Base-by-base conservation (phyloP, 345 rosid species). In the Rhodomyrtus tomentosa region DNA sequence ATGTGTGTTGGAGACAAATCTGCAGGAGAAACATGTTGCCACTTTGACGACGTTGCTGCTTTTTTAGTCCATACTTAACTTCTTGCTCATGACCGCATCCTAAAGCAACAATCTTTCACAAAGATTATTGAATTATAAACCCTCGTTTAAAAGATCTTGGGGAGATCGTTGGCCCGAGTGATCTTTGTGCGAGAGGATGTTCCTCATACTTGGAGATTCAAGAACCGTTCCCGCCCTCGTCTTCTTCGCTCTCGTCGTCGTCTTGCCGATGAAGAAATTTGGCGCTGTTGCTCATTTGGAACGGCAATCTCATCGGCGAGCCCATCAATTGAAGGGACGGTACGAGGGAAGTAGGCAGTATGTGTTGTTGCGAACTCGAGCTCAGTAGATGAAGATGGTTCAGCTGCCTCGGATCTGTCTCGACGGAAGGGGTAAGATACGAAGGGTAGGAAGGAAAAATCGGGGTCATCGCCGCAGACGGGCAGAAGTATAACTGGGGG, bases 371-470 rank as follows among this genome's bases (percentile, higher is more conserved):
- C 25, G 92, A 88, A 87, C 62, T 87, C 24, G 92, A 86, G 84
- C 86, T 87, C 84, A 91, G 84, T 38, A 92, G 87, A 58, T 92
- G 94, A 62, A 90, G 88, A 79, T 88, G 90, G 50, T 86, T 89
- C 58, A 87, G 83, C 42, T 91, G 89, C 51, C 90, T 87, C 3
- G 88, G 81, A 42, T 89, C 92, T 25, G 56, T 85, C 68, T 85
- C 87, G 6, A 85, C 79, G 48, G 88, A 58, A 82, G 89, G 83
- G 51, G 92, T 83, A 55, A 82, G 85, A 83, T 88, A 86, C 10
- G 95, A 89, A 83, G 93, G 89, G 84, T 89, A 93, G 4, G 93
- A 82, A 53, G 96, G 93, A 58, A 93, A 92, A 51, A 92, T 86
- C 5, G 97, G 84, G 72, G 96, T 87, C 90, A 90, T 84, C 38